Base-by-base conservation (phyloP, 139 green algal species). In the Chlorella sorokiniana region DNA sequence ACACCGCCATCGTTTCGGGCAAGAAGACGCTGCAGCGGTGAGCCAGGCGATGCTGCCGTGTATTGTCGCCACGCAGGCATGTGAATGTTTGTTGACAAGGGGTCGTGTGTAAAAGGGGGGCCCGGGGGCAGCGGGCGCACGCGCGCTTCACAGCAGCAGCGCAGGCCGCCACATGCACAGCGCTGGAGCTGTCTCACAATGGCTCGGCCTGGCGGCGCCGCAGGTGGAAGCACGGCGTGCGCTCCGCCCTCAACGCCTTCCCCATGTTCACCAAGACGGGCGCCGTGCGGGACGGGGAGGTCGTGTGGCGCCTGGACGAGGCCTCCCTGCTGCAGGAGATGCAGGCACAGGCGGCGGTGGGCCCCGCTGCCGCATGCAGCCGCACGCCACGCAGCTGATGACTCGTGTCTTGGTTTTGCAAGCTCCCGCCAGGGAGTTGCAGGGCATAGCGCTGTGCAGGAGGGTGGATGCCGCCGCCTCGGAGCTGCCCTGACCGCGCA, bases 171-270 rank as follows among this genome's bases (percentile, higher is more conserved):
- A n/a, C n/a, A n/a, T n/a, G n/a, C n/a, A n/a, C n/a, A n/a, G n/a
- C n/a, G n/a, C n/a, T n/a, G n/a, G n/a, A n/a, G n/a, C n/a, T n/a
- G n/a, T n/a, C n/a, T n/a, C n/a, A n/a, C n/a, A n/a, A n/a, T n/a
- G n/a, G n/a, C n/a, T n/a, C n/a, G n/a, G n/a, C n/a, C 68, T 27
- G 44, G 70, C 73, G 27, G 27, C 54, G 5, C 4, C 27, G 42
- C 78, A 83, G 78, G 67, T 88, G 84, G 84, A 88, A 86, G 79
- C 84, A 88, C 76, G 84, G 84, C 61, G 84, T 88, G 79, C 73
- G 84, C 42, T 79, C 52, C 51, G 84, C 84, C 25, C 83, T 88
- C 59, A 88, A 88, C 80, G 84, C 84, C 20, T 88, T 88, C 42
- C 35, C 40, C 44, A 86, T 88, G 79, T 88, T 88, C 59, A 37